A percentile compares a stretch with the other conserved stretches of the same genome.
Evolutionary conservation across 768 basidiomycete genomes (phyloP).

Genomic region (Leccinum aurantiacum): DNA sequence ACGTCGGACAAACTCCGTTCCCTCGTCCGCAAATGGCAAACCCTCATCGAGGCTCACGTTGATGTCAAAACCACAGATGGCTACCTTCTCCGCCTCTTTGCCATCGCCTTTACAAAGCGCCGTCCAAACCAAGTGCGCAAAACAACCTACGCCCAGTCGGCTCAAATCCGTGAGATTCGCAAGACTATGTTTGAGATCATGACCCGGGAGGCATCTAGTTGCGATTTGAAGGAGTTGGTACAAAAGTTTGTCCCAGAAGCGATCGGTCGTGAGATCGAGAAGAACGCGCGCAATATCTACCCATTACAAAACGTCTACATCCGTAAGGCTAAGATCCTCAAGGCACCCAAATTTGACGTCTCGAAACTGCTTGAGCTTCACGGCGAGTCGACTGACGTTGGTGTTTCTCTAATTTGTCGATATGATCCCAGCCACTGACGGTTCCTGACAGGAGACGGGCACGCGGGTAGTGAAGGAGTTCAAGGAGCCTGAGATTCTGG

Average conservation of each 20-base stretch:
- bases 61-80: constrained; percentile 99
- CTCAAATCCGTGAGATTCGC: constrained; percentile 95
- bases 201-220: constrained; percentile 91
- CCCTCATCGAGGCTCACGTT: constrained; percentile 97
- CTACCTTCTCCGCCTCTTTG: constrained; percentile 97
- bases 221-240: constrained; percentile 96
- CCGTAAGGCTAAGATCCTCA: constrained; percentile 99
- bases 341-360: constrained; percentile 95
- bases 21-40: constrained; percentile 99
- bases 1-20: constrained; percentile 99
- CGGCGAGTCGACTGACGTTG: constrained; percentile 89
- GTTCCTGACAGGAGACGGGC: constrained; percentile 75
- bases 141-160: constrained; percentile 96
- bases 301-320: constrained; percentile 99
- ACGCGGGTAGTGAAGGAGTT: constrained; percentile 93
- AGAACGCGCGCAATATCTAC: constrained; percentile 94
- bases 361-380: constrained; percentile 96
- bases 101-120: constrained; percentile 98
- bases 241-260: constrained; percentile 99
- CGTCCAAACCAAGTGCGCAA: constrained; percentile 96
- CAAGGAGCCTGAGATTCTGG: constrained; percentile 95
- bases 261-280: constrained; percentile 99
- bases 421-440: constrained; percentile 4
- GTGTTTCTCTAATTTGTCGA: constrained; percentile 28
- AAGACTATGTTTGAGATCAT: constrained; percentile 99